A percentile compares a stretch with the other conserved stretches of the same genome.
phyloP scores from a whole-genome alignment of 2,329 filamentous ascomycete species.

The Trichoderma guizhouense region DNA sequence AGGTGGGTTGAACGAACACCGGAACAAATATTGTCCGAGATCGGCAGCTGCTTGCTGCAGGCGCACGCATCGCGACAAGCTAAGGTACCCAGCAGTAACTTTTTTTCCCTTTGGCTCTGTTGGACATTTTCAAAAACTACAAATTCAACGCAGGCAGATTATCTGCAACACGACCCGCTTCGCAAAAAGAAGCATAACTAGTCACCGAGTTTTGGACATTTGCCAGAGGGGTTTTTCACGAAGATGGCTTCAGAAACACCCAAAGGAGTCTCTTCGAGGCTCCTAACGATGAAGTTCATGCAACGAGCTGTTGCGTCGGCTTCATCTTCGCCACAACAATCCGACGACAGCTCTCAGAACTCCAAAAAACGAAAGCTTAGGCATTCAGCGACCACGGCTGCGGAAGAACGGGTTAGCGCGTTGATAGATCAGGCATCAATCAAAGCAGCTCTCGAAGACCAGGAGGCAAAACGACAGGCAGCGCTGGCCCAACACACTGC shows the following conservation, averaged over 20 bases:
- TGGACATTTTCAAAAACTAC: background rate
- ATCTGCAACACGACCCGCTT: background rate
- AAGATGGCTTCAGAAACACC: conserved; percentile 51
- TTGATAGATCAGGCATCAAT: conserved; percentile 57
- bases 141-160: background rate
- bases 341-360: conserved; percentile 43
- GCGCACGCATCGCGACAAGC: background rate
- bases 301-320: conserved; percentile 71
- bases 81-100: background rate
- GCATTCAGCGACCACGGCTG: conserved; percentile 23
- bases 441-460: conserved; percentile 60
- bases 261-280: conserved; percentile 76
- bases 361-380: conserved; percentile 62
- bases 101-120: background rate
- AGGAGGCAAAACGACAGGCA: conserved; percentile 62
- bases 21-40: conserved; percentile 15
- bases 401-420: conserved; percentile 37
- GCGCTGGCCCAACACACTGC: conserved; percentile 60
- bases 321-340: conserved; percentile 43
- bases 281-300: conserved; percentile 98
- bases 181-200: background rate
- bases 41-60: background rate
- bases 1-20: background rate
- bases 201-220: background rate
- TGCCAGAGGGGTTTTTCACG: background rate